A percentile compares a stretch with the other conserved stretches of the same genome.
Evolutionary conservation across 306 rosid species (phyloP).

Genomic region (Sphenostylis stenocarpa): DNA sequence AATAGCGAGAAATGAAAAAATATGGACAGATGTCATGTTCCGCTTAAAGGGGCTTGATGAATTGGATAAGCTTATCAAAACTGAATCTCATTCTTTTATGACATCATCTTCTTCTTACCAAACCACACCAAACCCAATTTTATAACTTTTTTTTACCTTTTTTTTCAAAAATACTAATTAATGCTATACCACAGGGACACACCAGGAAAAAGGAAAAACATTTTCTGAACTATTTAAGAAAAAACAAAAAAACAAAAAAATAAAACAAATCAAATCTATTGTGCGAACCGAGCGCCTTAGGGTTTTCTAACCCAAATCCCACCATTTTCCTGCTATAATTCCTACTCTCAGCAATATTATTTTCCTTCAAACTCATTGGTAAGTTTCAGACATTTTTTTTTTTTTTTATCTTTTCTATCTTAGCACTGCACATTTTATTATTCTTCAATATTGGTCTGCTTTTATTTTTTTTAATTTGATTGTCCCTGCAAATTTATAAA

Average conservation of each 20-base stretch:
- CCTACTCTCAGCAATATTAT: conserved; percentile 3
- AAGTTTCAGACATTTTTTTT: background rate
- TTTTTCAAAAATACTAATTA: background rate
- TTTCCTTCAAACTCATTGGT: background rate
- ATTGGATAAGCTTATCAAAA: background rate
- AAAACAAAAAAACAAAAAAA: background rate
- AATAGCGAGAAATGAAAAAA: background rate
- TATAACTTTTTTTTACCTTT: conserved; percentile 28
- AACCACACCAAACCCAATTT: background rate
- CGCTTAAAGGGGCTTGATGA: background rate
- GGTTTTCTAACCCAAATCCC: conserved; percentile 40
- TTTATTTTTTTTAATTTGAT: background rate
- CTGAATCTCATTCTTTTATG: conserved; percentile 4
- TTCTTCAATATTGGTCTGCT: background rate
- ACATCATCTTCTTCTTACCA: background rate
- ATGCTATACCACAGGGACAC: background rate
- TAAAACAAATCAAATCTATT: background rate
- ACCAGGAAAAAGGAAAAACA: background rate
- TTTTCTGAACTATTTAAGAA: background rate
- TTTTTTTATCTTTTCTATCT: conserved; percentile 25
- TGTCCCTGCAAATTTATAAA: conserved; percentile 27
- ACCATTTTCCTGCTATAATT: conserved; percentile 29
- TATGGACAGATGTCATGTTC: background rate
- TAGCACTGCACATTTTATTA: background rate
- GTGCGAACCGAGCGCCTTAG: background rate